Base-by-base conservation (phyloP, 495 filamentous ascomycete species). In the Daldinia grandis region DNA sequence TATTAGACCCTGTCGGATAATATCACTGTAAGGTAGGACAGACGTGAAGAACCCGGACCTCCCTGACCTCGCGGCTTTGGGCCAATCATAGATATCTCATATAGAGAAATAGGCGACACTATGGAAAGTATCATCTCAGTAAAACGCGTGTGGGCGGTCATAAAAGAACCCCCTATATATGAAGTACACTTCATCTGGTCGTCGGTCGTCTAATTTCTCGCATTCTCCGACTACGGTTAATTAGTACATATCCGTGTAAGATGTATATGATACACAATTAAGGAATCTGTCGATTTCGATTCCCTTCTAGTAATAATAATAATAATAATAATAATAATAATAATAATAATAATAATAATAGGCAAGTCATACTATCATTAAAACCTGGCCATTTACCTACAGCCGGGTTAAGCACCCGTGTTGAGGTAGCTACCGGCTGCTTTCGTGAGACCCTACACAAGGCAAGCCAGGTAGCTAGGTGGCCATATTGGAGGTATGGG, bases 81-180 rank as follows among this genome's bases (percentile, higher is more conserved):
- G 17, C 65, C 38, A 67, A 61, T 67, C 28, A 61, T 37, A 5
- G 30, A 35, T 53, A 28, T 27, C 17, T 17, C 15, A 31, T 38
- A 33, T 21, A 17, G 44, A 44, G 27, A 54, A 59, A 61, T 60
- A 67, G 19, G 56, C 47, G 47, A 66, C 12, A 15, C 4, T 38
- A 42, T 28, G 8, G 0, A 5, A 17, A 35, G 53, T 10, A 31
- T 19, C 35, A 9, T 31, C 5, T 17, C 6, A 25, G 9, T 2
- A 1, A 9, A 25, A 10, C 21, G 9, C 44, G 19, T 17, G 17
- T 5, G 9, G 44, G 30, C 49, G 49, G 42, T 8, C 19, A 21
- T 47, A 47, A 47, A 47, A 47, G 19, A 24, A 47, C 3, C 8
- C 17, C 19, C 42, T 24, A 21, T 40, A 40, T 40, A 8, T n/a